These are phyloP conservation scores for Arabidopsis arenosa DNA, from an alignment of 345 rosid species.

Conservation along the genomic window DNA sequence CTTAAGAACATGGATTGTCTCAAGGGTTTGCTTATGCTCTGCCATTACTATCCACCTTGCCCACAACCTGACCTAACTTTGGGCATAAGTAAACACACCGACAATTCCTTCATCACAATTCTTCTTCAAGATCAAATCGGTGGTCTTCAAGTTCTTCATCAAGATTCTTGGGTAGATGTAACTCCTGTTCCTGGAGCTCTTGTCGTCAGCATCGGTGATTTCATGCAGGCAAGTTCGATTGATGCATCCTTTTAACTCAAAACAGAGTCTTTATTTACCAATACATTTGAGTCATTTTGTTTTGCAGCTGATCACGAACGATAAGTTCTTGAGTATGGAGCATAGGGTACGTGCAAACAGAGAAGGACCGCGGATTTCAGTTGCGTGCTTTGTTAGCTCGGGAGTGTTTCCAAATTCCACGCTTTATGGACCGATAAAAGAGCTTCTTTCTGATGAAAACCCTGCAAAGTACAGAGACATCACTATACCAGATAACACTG, in stretches of 20 bases:
- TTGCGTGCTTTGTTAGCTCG: conserved; percentile 34
- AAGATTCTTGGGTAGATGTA: conserved; percentile 44
- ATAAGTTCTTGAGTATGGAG: conserved; percentile 21
- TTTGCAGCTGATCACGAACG: conserved; percentile 19
- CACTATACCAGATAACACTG: not conserved
- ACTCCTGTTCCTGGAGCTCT: conserved; percentile 41
- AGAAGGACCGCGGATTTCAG: conserved; percentile 27
- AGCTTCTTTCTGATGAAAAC: not conserved
- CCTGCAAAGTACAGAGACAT: not conserved
- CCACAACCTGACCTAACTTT: conserved; percentile 47
- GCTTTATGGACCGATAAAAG: not conserved
- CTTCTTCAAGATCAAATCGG: conserved; percentile 46
- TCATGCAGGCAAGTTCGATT: conserved; percentile 32
- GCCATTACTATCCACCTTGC: conserved; percentile 50
- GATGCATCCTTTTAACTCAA: not conserved
- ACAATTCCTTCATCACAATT: conserved; percentile 35
- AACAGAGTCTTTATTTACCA: not conserved
- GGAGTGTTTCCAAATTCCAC: not conserved
- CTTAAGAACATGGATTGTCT: not conserved
- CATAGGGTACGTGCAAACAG: conserved; percentile 23
- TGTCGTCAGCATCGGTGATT: conserved; percentile 45
- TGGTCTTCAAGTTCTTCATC: conserved; percentile 47
- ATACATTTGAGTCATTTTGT: not conserved
- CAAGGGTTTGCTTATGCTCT: conserved; percentile 18
- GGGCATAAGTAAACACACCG: conserved; percentile 43